These are phyloP conservation scores for Phlyctochytrium bullatum DNA, from an alignment of 192 early-diverging fungal species.

Conservation along the genomic window DNA sequence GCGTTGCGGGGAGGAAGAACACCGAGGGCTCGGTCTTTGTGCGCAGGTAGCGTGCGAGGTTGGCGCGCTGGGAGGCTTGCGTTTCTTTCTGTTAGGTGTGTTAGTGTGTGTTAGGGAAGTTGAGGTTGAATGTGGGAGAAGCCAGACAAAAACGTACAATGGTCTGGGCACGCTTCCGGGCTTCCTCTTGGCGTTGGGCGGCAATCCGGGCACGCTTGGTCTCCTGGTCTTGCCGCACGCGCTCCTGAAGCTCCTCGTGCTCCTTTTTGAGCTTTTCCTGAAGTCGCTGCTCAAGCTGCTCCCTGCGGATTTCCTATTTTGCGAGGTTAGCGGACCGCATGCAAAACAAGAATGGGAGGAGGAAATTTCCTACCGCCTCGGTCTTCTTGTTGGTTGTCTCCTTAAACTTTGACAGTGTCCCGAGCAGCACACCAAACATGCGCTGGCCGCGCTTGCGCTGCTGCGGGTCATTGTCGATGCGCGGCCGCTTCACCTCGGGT, in stretches of 20 bases:
- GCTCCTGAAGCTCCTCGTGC: conserved; percentile 34
- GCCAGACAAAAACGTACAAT: no score
- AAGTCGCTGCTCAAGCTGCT: conserved; percentile 40
- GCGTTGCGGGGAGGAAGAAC: conserved; percentile 10
- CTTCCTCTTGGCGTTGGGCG: background rate
- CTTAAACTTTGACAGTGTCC: conserved; percentile 57
- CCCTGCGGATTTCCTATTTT: conserved; percentile 40
- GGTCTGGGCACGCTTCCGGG: background rate
- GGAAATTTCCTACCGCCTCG: conserved; percentile 42
- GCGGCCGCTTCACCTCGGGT: conserved; percentile 28
- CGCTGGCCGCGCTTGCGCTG: conserved; percentile 37
- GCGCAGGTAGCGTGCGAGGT: background rate
- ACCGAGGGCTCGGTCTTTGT: conserved; percentile 1
- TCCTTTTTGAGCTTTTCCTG: conserved; percentile 48
- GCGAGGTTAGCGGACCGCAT: background rate
- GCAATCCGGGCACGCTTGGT: background rate
- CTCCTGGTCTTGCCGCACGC: conserved; percentile 37
- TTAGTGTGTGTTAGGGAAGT: no score
- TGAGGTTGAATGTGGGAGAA: no score
- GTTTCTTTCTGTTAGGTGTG: background rate
- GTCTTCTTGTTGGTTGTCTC: conserved; percentile 39
- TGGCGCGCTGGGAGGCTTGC: background rate
- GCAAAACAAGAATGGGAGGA: background rate
- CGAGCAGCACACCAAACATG: conserved; percentile 52
- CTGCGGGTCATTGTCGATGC: conserved; percentile 32